Evolutionary conservation across 2,329 filamentous ascomycete species (phyloP), one percentile per base, ranked within the genome.

Genomic region (Colletotrichum orbiculare): DNA sequence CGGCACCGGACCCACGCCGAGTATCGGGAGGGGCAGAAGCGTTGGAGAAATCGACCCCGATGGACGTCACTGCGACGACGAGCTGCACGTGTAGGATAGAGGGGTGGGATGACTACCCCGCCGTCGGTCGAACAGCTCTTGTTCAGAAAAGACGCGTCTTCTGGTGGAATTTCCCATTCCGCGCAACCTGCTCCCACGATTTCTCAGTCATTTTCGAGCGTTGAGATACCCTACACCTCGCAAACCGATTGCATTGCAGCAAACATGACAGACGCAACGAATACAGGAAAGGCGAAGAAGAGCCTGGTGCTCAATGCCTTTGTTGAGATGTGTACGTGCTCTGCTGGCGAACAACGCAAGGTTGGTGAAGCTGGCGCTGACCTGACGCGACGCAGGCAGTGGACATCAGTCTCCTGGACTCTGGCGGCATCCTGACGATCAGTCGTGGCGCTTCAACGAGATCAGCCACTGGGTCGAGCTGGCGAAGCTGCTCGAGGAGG

Each of bases 371-470:
- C 25, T 25, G 25, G 25, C 25, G 41, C 56, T 60, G 39, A 60
- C 45, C 39, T 42, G 37, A 45, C 6, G 9, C n/a, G 1, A 39
- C 56, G 53, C 47, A 77, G 75, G 74, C 66, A 78, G 76, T 53
- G 81, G 81, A 3, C 82, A 84, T 60, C 81, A 84, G 67, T 82
- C 80, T 2, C 81, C 81, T 6, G 77, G 79, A 1, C 70, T 82
- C 17, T 82, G 88, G 89, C 81, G 83, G 41, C 89, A 91, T 69
- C 89, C 89, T 2, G 79, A 86, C 13, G 89, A 92, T 68, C 78
- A 85, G 68, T 90, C 88, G 2, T 82, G 82, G 68, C 76, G 84
- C 15, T 91, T 91, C 74, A 87, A 87, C 66, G 80, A 84, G 34
- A 77, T 89, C 39, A 77, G 85, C 6, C 85, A 89, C 65, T 91